phyloP scores from a whole-genome alignment of 106 monocot species.

The Acorus calamus region DNA sequence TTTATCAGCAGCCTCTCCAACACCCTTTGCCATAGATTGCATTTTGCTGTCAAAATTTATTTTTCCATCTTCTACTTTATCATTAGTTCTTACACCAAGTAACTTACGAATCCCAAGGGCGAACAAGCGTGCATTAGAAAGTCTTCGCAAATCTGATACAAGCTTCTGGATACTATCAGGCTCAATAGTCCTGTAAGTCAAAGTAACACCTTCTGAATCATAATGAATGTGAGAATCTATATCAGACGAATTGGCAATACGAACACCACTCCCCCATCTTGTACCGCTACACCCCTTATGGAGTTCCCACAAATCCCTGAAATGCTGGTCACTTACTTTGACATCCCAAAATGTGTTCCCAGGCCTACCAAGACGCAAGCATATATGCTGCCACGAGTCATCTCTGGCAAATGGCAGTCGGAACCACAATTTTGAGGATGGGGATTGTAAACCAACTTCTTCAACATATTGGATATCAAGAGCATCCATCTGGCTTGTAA shows the following conservation, averaged over 20 bases:
- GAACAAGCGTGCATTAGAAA: constrained; percentile 83
- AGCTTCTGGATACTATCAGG: constrained; percentile 69
- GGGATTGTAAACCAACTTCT: constrained; percentile 57
- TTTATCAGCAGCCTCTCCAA: constrained; percentile 37
- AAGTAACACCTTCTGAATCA: constrained; percentile 75
- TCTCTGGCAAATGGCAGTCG: constrained; percentile 72
- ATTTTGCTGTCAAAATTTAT: constrained; percentile 28
- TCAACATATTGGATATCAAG: constrained; percentile 93
- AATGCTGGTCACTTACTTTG: constrained; percentile 80
- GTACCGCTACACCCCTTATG: constrained; percentile 58
- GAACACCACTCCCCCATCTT: constrained; percentile 66
- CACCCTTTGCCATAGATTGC: constrained; percentile 21
- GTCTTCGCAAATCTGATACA: constrained; percentile 77
- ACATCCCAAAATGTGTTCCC: constrained; percentile 98
- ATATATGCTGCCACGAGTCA: constrained; percentile 77
- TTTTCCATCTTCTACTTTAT: constrained; percentile 46
- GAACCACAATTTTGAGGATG: constrained; percentile 87
- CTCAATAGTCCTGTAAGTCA: constrained; percentile 72
- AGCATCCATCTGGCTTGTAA: constrained; percentile 95
- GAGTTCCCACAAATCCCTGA: constrained; percentile 84
- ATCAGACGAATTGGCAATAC: constrained; percentile 92
- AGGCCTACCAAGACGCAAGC: constrained; percentile 81
- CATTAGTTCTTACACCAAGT: constrained; percentile 52
- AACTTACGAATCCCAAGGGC: constrained; percentile 77
- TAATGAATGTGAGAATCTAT: constrained; percentile 82